Conservation (phyloP, 257 asterid species). For the Linaria vulgaris region DNA sequence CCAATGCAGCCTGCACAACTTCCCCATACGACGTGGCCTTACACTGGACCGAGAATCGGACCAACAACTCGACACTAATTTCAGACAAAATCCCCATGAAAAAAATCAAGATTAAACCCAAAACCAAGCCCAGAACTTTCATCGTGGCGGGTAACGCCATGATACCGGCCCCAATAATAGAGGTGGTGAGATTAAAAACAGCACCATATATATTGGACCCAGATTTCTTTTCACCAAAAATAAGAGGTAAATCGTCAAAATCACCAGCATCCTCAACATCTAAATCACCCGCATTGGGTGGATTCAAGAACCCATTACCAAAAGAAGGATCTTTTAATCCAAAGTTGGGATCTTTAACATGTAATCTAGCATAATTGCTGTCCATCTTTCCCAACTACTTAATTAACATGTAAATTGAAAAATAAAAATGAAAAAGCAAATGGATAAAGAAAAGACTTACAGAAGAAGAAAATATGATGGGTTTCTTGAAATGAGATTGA, state of each 20-base stretch:
- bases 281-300: constrained; percentile 31
- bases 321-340: constrained; percentile 36
- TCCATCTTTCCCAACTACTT: constrained; percentile 39
- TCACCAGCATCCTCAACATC: constrained; percentile 45
- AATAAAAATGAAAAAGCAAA: background rate
- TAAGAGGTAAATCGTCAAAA: constrained; percentile 67
- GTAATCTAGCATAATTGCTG: constrained; percentile 58
- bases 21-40: constrained; percentile 86
- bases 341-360: constrained; percentile 45
- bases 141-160: constrained; percentile 97
- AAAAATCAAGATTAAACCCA: constrained; percentile 66
- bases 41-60: constrained; percentile 75
- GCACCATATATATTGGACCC: constrained; percentile 77
- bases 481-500: too few species aligned
- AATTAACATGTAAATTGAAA: background rate
- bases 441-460: constrained; percentile 37
- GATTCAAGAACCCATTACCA: constrained; percentile 31
- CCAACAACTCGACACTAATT: constrained; percentile 74
- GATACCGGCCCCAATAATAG: constrained; percentile 85
- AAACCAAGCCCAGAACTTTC: constrained; percentile 77
- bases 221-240: constrained; percentile 55
- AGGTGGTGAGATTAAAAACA: constrained; percentile 81
- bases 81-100: constrained; percentile 80
- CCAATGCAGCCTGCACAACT: constrained; percentile 87
- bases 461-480: constrained; percentile 7